Percentiles rank a stretch among this genome's conserved stretches.
Conservation (phyloP, 1,284 basidiomycete species). For the Serendipita sp. region DNA sequence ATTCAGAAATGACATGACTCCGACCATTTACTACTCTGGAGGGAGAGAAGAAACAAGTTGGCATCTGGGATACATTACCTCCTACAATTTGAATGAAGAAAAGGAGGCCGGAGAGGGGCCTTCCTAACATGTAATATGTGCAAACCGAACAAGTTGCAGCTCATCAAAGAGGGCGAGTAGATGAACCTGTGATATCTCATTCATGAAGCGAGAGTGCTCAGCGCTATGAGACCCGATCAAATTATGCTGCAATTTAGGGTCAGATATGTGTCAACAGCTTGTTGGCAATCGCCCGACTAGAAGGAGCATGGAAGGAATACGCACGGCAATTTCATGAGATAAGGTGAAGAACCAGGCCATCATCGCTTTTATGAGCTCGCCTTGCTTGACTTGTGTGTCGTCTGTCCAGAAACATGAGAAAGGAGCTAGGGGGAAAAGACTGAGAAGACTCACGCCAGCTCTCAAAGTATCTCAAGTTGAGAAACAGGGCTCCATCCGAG, state of each 20-base stretch:
- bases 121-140: too few relatives aligned
- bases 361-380: slow-evolving; percentile 51
- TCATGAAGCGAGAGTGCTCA: slow-evolving; percentile 12
- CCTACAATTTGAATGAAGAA: too few relatives aligned
- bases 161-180: background rate
- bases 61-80: too few relatives aligned
- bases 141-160: background rate
- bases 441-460: background rate
- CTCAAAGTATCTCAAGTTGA: background rate
- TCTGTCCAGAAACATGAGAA: slow-evolving; percentile 29
- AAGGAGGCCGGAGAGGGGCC: too few relatives aligned
- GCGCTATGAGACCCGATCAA: slow-evolving; percentile 19
- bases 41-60: too few relatives aligned
- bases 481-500: background rate
- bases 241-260: slow-evolving; percentile 15
- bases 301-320: background rate
- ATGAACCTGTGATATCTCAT: background rate
- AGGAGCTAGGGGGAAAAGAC: slow-evolving; percentile 7
- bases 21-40: too few relatives aligned
- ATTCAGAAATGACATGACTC: too few relatives aligned
- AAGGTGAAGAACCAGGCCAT: slow-evolving; percentile 83
- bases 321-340: slow-evolving; percentile 70
- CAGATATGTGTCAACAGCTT: background rate
- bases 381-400: slow-evolving; percentile 48
- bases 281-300: background rate